Evolutionary conservation across 2,329 filamentous ascomycete genomes (phyloP), one percentile per base, ranked within the genome.

Genomic region (Massarina eburnea): DNA sequence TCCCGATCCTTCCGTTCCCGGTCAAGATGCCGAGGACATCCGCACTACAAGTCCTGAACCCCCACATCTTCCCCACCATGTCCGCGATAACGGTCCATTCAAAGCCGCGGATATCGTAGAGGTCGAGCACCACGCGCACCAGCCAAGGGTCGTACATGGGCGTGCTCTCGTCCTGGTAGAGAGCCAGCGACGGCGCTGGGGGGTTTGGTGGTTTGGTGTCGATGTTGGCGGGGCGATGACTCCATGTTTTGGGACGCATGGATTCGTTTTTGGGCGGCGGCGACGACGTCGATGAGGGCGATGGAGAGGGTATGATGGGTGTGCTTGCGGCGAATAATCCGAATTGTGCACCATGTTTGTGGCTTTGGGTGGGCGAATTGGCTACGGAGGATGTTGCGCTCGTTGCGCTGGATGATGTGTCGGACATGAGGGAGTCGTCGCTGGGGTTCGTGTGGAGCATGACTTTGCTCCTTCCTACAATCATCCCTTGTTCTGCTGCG

Each of bases 1-100:
- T 52, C 39, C 55, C 53, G 3, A 64, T 52, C 35, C 68, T 57
- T n/a, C 68, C 68, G 35, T 70, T 68, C 22, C 59, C 57, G 34
- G 57, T 57, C 51, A 71, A 42, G 26, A 71, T 70, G 19, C 52
- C 61, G 15, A 71, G 45, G 8, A 71, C 66, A 43, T 66, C 64
- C 2, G 61, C 66, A 51, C 61, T 66, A 19, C 57, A 58, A 15
- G 67, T 68, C 22, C 54, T 51, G 26, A 67, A 55, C 1, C 66
- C 64, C 60, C 66, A 71, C 5, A 65, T 47, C 19, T 66, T 51
- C 54, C 61, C 56, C 34, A 71, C 55, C 8, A 62, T 59, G 40
- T 64, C 65, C 4, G 64, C 62, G 37, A 71, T 68, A n/a, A 55
- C 59, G 55, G 58, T 70, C 68, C 68, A 71, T 41, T 63, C 61